phyloP scores from a whole-genome alignment of 2,329 filamentous ascomycete genomes.

The Trichothecium roseum region DNA sequence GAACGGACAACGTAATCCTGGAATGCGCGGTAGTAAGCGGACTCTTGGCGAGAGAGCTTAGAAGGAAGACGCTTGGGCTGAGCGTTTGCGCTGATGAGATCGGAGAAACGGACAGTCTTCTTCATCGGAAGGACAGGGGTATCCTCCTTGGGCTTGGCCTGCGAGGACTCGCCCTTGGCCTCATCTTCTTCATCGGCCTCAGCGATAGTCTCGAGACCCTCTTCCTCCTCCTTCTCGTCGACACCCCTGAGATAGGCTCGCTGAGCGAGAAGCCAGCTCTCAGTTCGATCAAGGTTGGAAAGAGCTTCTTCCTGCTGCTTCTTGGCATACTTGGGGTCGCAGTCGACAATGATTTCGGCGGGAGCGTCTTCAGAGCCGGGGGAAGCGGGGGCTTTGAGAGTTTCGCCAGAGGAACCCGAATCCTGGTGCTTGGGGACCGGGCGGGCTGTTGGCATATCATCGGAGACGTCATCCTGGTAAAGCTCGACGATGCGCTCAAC shows the following conservation, averaged over 20 bases:
- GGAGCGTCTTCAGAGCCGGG: constrained; percentile 45
- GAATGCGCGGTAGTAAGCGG: constrained; percentile 83
- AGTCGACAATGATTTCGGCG: constrained; percentile 57
- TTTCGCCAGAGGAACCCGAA: constrained; percentile 19
- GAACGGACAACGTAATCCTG: constrained; percentile 60
- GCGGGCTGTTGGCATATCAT: constrained; percentile 58
- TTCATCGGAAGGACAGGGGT: constrained; percentile 32
- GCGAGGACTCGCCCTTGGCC: constrained; percentile 4
- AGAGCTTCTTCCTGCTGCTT: constrained; percentile 62
- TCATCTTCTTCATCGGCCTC: constrained; percentile 19
- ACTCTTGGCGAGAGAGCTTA: constrained; percentile 49
- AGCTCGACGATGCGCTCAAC: constrained; percentile 61
- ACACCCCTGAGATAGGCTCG: constrained; percentile 64
- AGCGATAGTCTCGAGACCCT: constrained; percentile 24
- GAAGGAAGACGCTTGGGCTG: constrained; percentile 40
- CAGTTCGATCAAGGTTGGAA: constrained; percentile 74
- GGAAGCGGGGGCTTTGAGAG: constrained; percentile 19
- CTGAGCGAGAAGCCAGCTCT: constrained; percentile 78
- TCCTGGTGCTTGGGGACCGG: constrained; percentile 25
- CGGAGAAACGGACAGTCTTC: constrained; percentile 69
- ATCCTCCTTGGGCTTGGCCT: constrained; percentile 12
- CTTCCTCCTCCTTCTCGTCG: constrained; percentile 30
- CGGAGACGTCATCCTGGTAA: constrained; percentile 34
- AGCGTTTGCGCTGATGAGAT: constrained; percentile 33
- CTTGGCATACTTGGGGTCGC: constrained; percentile 63